Base-by-base conservation (phyloP, 1,284 basidiomycete genomes). In the Irpex sp. region DNA sequence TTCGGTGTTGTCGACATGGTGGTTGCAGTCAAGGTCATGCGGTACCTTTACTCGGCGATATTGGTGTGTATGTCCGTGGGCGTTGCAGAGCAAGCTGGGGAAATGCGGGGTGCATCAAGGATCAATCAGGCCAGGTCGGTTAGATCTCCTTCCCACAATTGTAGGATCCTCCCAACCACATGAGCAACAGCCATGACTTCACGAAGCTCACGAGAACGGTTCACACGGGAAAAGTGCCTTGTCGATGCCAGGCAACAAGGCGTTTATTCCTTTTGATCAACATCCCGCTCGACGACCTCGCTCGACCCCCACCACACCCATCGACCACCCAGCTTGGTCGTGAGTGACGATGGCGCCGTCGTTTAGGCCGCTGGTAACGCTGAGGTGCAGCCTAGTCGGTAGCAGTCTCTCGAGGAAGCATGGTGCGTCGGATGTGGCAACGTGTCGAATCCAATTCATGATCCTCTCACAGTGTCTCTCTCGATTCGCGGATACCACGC, bases 401-500 rank as follows among this genome's bases (percentile, higher is more conserved):
- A 39, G 18, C 36, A 39, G 36, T 51, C 16, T 42, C 18, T 42
- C 55, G 35, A 39, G 55, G 42, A 63, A 52, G 48, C 62, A 63
- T 48, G 62, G 62, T 63, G 21, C 16, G 62, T 47, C 37, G 21
- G 6, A n/a, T 52, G 33, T 7, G 10, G 52, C 39, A 54, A 60
- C 37, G 54, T 57, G 42, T 18, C 37, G 19, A 45, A 55, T 28
- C 48, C 33, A 36, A 45, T 12, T 21, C 16, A 36, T 37, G 35
- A 35, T 21, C 12, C 52, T 14, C 39, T 45, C 39, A 45, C 58
- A 72, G 70, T 66, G 60, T 67, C 66, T 58, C 64, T 67, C 63
- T 62, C 65, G 18, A 61, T 64, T 62, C 70, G 72, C 57, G 56
- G 59, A 28, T 72, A 69, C 61, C 71, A 69, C 63, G 62, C 61